Conservation (phyloP, 257 asterid species). For the Solanum lignicaule region DNA sequence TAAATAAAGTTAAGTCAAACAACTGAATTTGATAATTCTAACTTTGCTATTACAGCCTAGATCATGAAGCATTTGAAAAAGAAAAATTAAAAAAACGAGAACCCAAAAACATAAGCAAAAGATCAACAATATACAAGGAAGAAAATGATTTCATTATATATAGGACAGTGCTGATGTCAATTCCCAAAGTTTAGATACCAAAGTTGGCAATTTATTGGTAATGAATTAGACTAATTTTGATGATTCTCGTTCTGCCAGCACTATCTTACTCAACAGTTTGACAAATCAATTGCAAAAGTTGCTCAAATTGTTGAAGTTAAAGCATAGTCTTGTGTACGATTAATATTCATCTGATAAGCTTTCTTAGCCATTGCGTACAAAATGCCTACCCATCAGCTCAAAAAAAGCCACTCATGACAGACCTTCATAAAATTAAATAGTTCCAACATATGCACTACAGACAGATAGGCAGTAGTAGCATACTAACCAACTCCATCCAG, state of each 20-base stretch:
- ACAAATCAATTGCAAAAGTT: not conserved
- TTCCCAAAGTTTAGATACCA: not conserved
- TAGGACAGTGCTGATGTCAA: not conserved
- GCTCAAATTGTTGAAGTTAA: not conserved
- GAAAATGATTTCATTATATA: not conserved
- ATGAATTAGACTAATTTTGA: not conserved
- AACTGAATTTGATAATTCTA: not conserved
- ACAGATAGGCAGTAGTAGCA: not conserved
- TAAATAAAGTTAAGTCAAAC: not conserved
- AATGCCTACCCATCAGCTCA: not conserved
- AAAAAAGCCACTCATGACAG: not conserved
- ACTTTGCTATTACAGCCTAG: not conserved
- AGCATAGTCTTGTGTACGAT: not conserved
- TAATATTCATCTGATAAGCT: not conserved
- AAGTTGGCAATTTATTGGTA: not conserved
- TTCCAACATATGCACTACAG: not conserved
- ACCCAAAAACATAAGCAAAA: not conserved
- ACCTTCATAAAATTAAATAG: not conserved
- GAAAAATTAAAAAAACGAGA: not conserved
- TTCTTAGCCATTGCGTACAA: not conserved
- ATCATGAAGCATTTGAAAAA: not conserved
- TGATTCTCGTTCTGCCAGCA: not conserved
- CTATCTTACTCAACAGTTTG: not conserved
- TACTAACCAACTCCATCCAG: conserved; percentile 97
- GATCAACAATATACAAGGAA: not conserved